Conservation (phyloP, 768 basidiomycete species). For the Strobilomyces echinocephalus region DNA sequence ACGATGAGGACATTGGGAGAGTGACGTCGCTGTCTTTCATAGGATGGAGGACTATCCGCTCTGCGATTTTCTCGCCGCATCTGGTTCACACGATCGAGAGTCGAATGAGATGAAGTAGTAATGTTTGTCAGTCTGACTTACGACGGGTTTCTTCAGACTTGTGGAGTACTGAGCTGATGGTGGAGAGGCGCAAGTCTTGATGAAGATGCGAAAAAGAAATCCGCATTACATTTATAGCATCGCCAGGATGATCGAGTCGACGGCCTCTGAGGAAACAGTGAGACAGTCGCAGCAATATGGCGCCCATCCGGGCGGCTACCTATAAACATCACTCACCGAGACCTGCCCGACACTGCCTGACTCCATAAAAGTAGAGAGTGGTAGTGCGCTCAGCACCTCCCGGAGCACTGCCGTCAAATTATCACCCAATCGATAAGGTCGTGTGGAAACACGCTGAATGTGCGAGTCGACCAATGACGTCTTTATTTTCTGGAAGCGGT, state of each 20-base stretch:
- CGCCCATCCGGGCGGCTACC: conserved; percentile 15
- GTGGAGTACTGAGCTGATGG: not conserved
- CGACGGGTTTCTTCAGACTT: conserved; percentile 1
- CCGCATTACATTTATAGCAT: conserved; percentile 16
- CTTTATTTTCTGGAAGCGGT: conserved; percentile 8
- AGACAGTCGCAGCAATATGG: not conserved
- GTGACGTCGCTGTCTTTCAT: conserved; percentile 12
- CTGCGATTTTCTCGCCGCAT: conserved; percentile 5
- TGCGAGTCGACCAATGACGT: conserved; percentile 16
- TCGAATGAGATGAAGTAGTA: not conserved
- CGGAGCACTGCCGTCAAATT: conserved; percentile 5
- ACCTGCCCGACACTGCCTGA: not conserved
- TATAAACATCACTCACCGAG: not conserved
- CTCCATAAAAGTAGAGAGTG: conserved; percentile 4
- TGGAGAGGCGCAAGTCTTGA: not conserved
- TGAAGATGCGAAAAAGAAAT: not conserved
- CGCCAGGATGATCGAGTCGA: not conserved
- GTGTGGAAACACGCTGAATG: conserved; percentile 12
- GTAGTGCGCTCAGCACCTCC: not conserved
- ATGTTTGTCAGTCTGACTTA: conserved; percentile 5
- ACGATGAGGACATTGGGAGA: conserved; percentile 38
- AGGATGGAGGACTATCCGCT: conserved; percentile 18
- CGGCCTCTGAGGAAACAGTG: not conserved
- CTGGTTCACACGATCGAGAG: conserved; percentile 4
- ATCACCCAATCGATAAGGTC: conserved; percentile 12